Evolutionary conservation across 2,329 filamentous ascomycete species (phyloP).

Genomic region (Diaporthe sp.): DNA sequence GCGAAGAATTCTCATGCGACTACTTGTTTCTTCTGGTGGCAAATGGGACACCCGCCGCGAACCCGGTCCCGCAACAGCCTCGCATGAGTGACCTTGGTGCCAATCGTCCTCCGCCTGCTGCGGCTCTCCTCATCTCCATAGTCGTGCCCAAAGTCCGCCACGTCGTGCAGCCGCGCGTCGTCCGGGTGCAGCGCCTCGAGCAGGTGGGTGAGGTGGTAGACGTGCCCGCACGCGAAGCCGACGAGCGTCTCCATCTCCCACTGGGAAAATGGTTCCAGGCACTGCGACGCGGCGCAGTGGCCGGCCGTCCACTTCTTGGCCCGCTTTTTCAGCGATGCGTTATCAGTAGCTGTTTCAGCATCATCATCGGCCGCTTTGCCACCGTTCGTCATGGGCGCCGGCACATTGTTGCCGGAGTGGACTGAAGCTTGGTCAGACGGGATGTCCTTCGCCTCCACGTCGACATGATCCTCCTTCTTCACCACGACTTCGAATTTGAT

Average conservation of each 20-base stretch:
- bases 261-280: slow-evolving; percentile 65
- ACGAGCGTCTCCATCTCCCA: slow-evolving; percentile 78
- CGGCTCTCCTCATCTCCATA: slow-evolving; percentile 55
- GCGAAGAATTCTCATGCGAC: slow-evolving; percentile 17
- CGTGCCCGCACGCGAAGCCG: slow-evolving; percentile 84
- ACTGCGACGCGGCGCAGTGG: slow-evolving; percentile 65
- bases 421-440: slow-evolving; percentile 40
- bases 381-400: slow-evolving; percentile 38
- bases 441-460: slow-evolving; percentile 54
- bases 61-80: slow-evolving; percentile 79
- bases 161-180: slow-evolving; percentile 53
- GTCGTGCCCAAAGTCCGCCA: slow-evolving; percentile 54
- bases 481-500: slow-evolving; percentile 86
- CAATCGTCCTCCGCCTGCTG: slow-evolving; percentile 71
- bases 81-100: slow-evolving; percentile 88
- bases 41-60: slow-evolving; percentile 72
- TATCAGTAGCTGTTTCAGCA: slow-evolving; percentile 8
- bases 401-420: slow-evolving; percentile 15
- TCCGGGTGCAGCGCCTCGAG: slow-evolving; percentile 62
- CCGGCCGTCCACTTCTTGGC: slow-evolving; percentile 56
- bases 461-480: slow-evolving; percentile 54
- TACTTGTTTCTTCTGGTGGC: slow-evolving; percentile 48
- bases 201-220: slow-evolving; percentile 81
- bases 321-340: slow-evolving; percentile 42
- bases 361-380: slow-evolving; percentile 25